Evolutionary conservation across 1,284 basidiomycete genomes (phyloP), one percentile per base, ranked within the genome.

Genomic region (Ceratobasidium papillatum): DNA sequence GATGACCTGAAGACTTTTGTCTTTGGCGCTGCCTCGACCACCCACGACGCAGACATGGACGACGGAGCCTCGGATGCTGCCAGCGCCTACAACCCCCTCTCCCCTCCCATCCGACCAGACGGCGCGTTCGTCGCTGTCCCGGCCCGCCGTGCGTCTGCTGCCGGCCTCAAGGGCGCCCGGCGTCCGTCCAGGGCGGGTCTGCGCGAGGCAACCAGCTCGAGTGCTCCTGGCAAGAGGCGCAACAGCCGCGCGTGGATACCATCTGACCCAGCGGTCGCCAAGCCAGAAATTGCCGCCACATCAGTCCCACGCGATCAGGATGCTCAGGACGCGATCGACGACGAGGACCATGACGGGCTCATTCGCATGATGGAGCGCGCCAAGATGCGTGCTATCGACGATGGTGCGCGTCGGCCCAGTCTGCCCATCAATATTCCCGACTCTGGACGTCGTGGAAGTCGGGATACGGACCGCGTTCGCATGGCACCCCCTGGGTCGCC

Each of bases 321-420:
- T 12, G 56, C 19, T 30, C 56, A 47, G 43, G 56, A 71, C 41
- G 68, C 47, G 41, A 38, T 41, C 54, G 68, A 71, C 54, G 68
- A 71, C 5, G 80, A 80, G 49, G 84, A 85, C 43, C 80, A 82
- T 62, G 80, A 78, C 22, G 80, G 66, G 77, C 78, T 43, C 81
- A 83, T 43, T 59, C 73, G 74, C 79, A 79, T 51, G 79, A 79
- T 65, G 81, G 81, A 78, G 36, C 81, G 84, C 62, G 82, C 84
- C 2, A 86, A 85, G 78, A 84, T 85, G 82, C 83, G 85, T 36
- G 84, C 85, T 14, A 84, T 85, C 73, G 84, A 85, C 78, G 84
- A 86, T 75, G 85, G 85, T 54, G 82, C 80, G 14, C 80, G 85
- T n/a, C 77, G 85, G 52, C 84, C 85, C 8, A 85, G 85, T 22